Percentiles rank a stretch among this genome's conserved stretches.
Conservation (phyloP, 2,329 filamentous ascomycete genomes). For the Aspergillus jensenii region DNA sequence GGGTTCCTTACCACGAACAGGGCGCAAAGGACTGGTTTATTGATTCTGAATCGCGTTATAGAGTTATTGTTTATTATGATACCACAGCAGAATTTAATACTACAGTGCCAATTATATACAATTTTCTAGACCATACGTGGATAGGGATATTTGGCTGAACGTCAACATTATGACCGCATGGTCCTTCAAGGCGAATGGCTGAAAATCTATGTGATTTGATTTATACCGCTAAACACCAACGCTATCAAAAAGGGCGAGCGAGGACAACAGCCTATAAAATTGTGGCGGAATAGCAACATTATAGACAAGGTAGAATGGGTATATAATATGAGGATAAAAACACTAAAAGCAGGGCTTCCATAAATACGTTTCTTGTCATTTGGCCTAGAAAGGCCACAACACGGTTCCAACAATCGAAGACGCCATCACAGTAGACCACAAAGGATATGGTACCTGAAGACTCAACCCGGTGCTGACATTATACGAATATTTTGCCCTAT, state of each 20-base stretch:
- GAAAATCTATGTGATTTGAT: background rate
- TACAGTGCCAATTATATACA: background rate
- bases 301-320: background rate
- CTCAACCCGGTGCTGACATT: constrained; percentile 27
- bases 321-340: background rate
- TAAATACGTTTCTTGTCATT: background rate
- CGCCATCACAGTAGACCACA: background rate
- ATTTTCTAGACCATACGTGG: background rate
- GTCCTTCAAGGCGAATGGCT: background rate
- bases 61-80: background rate
- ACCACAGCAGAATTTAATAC: background rate
- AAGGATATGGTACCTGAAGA: background rate
- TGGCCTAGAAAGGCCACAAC: background rate
- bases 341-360: background rate
- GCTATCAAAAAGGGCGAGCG: background rate
- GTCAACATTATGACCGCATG: background rate
- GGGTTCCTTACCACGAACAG: background rate
- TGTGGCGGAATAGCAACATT: background rate
- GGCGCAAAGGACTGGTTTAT: no score
- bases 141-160: background rate
- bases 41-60: background rate
- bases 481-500: constrained; percentile 53
- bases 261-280: background rate
- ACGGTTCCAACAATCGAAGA: background rate
- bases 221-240: constrained; percentile 8